phyloP scores from a whole-genome alignment of 2,329 filamentous ascomycete species.

The Xylariomycetidae sp. region DNA sequence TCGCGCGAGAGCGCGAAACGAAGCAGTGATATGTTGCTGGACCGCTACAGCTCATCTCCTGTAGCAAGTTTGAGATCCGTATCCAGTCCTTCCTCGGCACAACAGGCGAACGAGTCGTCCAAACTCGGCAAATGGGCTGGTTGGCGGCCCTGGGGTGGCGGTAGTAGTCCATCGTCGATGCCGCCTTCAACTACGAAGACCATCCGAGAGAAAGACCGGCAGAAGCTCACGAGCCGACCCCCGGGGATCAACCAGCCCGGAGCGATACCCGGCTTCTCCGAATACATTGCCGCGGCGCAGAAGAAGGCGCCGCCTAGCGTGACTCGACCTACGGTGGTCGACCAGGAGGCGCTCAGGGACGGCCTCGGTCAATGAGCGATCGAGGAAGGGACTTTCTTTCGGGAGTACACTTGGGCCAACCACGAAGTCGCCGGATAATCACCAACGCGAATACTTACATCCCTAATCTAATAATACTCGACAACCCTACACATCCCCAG shows the following conservation, averaged over 20 bases:
- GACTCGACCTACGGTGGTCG: conserved; percentile 53
- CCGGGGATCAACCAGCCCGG: conserved; percentile 78
- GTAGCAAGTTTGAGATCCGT: conserved; percentile 29
- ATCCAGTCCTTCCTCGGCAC: conserved; percentile 23
- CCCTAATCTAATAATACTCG: no score
- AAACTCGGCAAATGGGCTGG: conserved; percentile 40
- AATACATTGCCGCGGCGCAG: conserved; percentile 47
- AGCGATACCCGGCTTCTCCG: conserved; percentile 65
- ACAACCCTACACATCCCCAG: no score
- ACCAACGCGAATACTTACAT: no score
- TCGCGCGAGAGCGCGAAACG: conserved; percentile 40
- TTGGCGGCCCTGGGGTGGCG: conserved; percentile 34
- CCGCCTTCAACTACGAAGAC: conserved; percentile 17
- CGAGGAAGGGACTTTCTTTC: neutral
- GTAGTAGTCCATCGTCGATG: conserved; percentile 2
- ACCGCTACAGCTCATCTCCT: conserved; percentile 33
- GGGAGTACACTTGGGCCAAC: neutral
- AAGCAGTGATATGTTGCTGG: conserved; percentile 55
- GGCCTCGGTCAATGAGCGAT: conserved; percentile 44
- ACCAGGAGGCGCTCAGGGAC: conserved; percentile 57
- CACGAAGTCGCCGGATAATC: no score
- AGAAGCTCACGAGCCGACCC: conserved; percentile 39
- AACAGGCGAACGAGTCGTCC: conserved; percentile 20
- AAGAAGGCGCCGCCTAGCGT: conserved; percentile 50
- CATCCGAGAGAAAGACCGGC: conserved; percentile 29